These are phyloP conservation scores for Flaveria trinervia DNA, from an alignment of 129 eudicot genomes.

Conservation along the genomic window DNA sequence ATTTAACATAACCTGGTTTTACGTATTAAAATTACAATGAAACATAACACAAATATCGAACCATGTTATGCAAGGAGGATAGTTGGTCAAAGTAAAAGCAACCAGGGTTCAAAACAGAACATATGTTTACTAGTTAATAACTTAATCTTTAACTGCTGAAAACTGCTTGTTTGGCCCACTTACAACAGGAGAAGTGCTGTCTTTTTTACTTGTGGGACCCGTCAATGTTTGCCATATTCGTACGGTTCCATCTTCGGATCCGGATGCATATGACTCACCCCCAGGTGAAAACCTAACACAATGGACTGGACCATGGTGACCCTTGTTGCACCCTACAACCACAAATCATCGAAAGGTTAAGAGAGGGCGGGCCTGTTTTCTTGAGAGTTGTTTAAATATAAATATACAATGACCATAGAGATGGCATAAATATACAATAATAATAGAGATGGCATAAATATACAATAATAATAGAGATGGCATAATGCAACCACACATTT, in stretches of 20 bases:
- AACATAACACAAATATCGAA: not conserved
- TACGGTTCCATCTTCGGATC: conserved; percentile 89
- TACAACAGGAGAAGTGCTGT: conserved; percentile 29
- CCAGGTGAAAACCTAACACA: conserved; percentile 82
- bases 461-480: no score
- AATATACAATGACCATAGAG: no score
- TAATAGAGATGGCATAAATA: no score
- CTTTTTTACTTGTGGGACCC: conserved; percentile 39
- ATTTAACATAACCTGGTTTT: not conserved
- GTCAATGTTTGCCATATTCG: conserved; percentile 80
- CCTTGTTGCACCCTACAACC: conserved; percentile 75
- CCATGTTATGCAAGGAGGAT: conserved; percentile 10
- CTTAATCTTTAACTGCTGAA: conserved; percentile 20
- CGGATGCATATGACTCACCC: conserved; percentile 91
- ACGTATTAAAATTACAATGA: conserved; percentile 5
- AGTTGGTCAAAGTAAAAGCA: not conserved
- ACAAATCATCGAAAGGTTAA: not conserved
- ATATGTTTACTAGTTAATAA: conserved; percentile 14
- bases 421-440: no score
- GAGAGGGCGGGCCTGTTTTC: not conserved
- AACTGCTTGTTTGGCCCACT: conserved; percentile 44
- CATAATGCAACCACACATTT: not conserved
- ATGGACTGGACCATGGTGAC: conserved; percentile 95
- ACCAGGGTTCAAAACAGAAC: not conserved
- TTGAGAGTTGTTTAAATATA: not conserved